phyloP scores from a whole-genome alignment of 2,329 filamentous ascomycete genomes.

The Tolypocladium pustulatum region DNA sequence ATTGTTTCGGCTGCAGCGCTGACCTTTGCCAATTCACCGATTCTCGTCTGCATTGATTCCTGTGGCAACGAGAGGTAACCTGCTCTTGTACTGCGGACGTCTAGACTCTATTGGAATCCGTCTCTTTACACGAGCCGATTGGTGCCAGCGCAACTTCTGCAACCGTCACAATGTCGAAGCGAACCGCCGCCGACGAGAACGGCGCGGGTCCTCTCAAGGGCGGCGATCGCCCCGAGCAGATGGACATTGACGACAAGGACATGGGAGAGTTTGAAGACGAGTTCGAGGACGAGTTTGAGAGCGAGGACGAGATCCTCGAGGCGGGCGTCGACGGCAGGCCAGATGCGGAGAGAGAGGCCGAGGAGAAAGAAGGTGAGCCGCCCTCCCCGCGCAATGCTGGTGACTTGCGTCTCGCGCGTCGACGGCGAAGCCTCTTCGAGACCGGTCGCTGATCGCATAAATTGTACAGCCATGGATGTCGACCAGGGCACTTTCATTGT shows the following conservation, averaged over 20 bases:
- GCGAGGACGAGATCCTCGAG: conserved; percentile 80
- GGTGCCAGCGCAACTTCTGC: background rate
- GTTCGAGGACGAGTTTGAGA: conserved; percentile 87
- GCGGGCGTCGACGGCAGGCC: conserved; percentile 88
- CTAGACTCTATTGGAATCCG: background rate
- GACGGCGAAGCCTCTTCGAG: background rate
- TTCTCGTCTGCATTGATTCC: background rate
- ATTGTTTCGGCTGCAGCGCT: background rate
- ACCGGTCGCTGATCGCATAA: background rate
- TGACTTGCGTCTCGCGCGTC: background rate
- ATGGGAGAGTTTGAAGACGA: conserved; percentile 90
- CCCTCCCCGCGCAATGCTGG: background rate
- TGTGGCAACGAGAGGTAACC: background rate
- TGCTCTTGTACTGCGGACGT: background rate
- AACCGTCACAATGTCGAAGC: conserved; percentile 43
- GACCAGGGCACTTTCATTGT: conserved; percentile 95
- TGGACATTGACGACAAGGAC: conserved; percentile 55
- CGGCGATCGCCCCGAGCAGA: conserved; percentile 49
- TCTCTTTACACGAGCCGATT: background rate
- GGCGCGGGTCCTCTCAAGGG: conserved; percentile 45
- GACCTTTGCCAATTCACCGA: background rate
- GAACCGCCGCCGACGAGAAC: conserved; percentile 39
- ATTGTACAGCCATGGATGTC: conserved; percentile 64
- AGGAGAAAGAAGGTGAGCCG: conserved; percentile 57
- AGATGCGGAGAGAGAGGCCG: conserved; percentile 83